Evolutionary conservation across 148 eudicot genomes (phyloP), one percentile per base, ranked within the genome.

Genomic region (Bassia scoparia): DNA sequence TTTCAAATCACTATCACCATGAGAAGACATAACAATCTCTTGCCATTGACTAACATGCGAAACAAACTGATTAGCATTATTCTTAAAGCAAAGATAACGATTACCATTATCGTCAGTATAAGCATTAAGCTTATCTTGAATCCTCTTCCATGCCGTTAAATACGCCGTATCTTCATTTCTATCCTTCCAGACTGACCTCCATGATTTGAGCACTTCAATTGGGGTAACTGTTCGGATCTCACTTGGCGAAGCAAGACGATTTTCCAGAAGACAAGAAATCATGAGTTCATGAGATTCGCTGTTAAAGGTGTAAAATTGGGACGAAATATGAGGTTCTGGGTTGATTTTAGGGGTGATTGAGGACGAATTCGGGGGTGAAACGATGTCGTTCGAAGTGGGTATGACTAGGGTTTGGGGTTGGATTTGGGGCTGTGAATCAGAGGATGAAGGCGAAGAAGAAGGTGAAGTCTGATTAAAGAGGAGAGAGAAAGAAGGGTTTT

Each of bases 121-220:
- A 2, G 79, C 80, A 12, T 79, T 81, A n/a, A 94, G 88, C 82
- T 94, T 94, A 43, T 95, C 98, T 65, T 95, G 98, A 14, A 95
- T 95, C 1, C 98, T 83, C 44, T 95, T 95, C 98, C 98, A 95
- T 2, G 93, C 98, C 3, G 98, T 95, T 24, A 86, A 67, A 33
- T 88, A 95, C 1, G 97, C 98, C 0, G 98, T 95, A 34, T 91
- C 98, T 78, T 91, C 93, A 72, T 91, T 95, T 14, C 98, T 88
- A 76, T 95, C 98, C 80, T 88, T 91, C 98, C 98, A 95, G 2
- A 95, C 98, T 15, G 87, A 79, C 14, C 96, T 81, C 98, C 98
- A 95, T 44, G 90, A 88, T 7, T 82, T 67, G 10, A 95, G 87
- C 30, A 95, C 97, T 0, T 85, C 64, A 3, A 76, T 58, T 13